Evolutionary conservation across 495 filamentous ascomycete genomes (phyloP).

Genomic region (Pseudomonodictys pantanalensis): DNA sequence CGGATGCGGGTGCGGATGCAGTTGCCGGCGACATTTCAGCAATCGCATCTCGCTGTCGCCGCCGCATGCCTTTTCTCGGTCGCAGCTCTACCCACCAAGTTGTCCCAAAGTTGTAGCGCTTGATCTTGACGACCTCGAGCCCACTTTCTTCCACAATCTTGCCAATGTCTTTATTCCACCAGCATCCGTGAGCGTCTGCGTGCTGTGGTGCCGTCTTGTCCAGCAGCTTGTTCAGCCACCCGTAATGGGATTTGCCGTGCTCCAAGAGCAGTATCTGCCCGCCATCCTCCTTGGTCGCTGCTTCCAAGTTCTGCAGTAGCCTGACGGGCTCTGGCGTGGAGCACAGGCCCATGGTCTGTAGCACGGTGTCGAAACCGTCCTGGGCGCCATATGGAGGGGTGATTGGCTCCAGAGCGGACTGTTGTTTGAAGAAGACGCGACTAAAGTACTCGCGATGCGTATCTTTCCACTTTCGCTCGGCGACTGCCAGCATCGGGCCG

Average conservation of each 20-base stretch:
- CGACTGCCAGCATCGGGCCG: constrained; percentile 60
- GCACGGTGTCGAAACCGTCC: constrained; percentile 69
- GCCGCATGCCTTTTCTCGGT: constrained; percentile 37
- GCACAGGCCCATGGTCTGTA: constrained; percentile 94
- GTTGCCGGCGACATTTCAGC: neutral
- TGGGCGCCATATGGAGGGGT: constrained; percentile 30
- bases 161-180: constrained; percentile 94
- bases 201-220: constrained; percentile 75
- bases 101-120: constrained; percentile 73
- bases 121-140: constrained; percentile 69
- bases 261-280: constrained; percentile 77
- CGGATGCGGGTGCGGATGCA: neutral
- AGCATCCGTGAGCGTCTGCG: constrained; percentile 85
- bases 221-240: constrained; percentile 73
- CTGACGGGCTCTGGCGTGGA: constrained; percentile 71
- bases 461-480: constrained; percentile 56
- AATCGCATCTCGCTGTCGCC: neutral
- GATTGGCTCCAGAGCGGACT: constrained; percentile 40
- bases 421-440: constrained; percentile 46
- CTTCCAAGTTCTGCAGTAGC: constrained; percentile 61
- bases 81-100: constrained; percentile 64
- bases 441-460: constrained; percentile 48
- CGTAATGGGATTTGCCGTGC: constrained; percentile 77
- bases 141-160: constrained; percentile 74
- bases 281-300: constrained; percentile 55